A percentile compares a stretch with the other conserved stretches of the same genome.
phyloP scores from a whole-genome alignment of 225 moss, liverwort and hornwort species.

The Pleurozium schreberi region DNA sequence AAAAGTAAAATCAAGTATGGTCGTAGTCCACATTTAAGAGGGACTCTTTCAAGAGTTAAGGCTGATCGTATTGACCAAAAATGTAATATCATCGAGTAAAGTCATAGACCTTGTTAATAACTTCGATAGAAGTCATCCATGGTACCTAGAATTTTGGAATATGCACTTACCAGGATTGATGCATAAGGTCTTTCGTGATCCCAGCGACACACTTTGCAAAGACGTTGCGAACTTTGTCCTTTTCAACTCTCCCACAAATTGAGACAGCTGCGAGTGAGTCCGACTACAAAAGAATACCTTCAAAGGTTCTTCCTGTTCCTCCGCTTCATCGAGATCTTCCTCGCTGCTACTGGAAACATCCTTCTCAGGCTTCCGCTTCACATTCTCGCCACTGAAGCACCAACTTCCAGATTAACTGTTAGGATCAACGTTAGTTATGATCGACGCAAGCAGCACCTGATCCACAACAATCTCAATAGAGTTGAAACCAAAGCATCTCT shows the following conservation, averaged over 20 bases:
- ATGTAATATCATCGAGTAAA: background rate
- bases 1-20: background rate
- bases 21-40: background rate
- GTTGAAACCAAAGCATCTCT: background rate
- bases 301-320: conserved; percentile 64
- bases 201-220: conserved; percentile 65
- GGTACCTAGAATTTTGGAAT: background rate
- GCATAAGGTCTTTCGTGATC: conserved; percentile 89
- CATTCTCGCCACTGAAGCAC: conserved; percentile 19
- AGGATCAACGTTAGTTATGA: background rate
- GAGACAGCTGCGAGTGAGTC: conserved; percentile 91
- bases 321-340: conserved; percentile 36
- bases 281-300: conserved; percentile 98
- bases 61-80: background rate
- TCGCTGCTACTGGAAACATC: conserved; percentile 46
- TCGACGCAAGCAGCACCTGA: background rate
- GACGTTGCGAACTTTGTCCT: conserved; percentile 66
- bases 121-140: background rate
- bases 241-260: conserved; percentile 88
- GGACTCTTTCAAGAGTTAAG: background rate
- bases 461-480: background rate
- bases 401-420: background rate
- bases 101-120: background rate
- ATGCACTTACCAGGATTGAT: conserved; percentile 66
- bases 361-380: conserved; percentile 49